A percentile compares a stretch with the other conserved stretches of the same genome.
These are phyloP conservation scores for Penicillium hesseltinei DNA, from an alignment of 2,329 filamentous ascomycete species.

Conservation along the genomic window DNA sequence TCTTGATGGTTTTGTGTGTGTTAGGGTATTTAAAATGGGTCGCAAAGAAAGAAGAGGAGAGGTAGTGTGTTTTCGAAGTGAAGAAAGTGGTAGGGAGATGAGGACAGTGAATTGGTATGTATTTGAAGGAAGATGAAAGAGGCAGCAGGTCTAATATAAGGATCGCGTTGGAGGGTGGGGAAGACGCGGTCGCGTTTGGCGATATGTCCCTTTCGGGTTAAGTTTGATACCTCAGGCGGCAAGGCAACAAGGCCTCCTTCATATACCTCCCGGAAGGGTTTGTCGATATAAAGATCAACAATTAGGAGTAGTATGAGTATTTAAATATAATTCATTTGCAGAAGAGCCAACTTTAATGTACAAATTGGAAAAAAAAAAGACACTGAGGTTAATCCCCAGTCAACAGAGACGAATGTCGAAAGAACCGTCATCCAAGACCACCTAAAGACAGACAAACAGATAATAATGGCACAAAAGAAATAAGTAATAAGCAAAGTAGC, in stretches of 20 bases:
- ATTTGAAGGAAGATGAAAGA: slow-evolving; percentile 18
- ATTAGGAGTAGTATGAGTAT: neutral
- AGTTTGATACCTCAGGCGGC: slow-evolving; percentile 18
- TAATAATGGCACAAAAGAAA: slow-evolving; percentile 13
- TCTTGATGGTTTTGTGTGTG: slow-evolving; percentile 26
- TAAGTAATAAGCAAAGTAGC: neutral
- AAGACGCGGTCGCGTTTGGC: slow-evolving; percentile 33
- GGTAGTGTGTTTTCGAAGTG: neutral
- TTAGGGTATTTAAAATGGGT: neutral
- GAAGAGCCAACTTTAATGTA: slow-evolving; percentile 4
- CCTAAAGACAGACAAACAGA: slow-evolving; percentile 3
- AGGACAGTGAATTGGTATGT: slow-evolving; percentile 7
- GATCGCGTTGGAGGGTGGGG: slow-evolving; percentile 31
- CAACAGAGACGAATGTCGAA: neutral
- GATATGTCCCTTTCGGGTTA: slow-evolving; percentile 32
- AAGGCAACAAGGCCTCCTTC: slow-evolving; percentile 9
- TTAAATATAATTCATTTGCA: neutral
- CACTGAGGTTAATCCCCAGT: neutral
- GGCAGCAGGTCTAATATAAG: slow-evolving; percentile 23
- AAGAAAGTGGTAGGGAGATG: neutral
- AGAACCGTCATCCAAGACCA: neutral
- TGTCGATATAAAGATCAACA: neutral
- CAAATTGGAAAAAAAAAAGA: neutral
- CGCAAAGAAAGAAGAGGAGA: slow-evolving; percentile 2
- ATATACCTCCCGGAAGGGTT: neutral